phyloP scores from a whole-genome alignment of 345 rosid genomes.

The Acer negundo region DNA sequence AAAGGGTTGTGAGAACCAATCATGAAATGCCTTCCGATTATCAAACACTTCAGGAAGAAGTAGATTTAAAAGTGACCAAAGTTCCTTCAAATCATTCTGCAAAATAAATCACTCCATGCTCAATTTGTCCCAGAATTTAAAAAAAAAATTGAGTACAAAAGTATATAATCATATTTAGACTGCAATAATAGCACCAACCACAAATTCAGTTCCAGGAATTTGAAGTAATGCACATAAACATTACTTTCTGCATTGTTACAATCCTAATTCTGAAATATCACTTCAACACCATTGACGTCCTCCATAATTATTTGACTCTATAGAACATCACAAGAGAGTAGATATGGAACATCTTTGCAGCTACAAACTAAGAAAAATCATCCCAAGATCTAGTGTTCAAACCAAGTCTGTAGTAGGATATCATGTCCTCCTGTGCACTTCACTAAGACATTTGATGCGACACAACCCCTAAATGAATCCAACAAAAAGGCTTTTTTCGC shows the following conservation, averaged over 20 bases:
- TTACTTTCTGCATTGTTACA: background rate
- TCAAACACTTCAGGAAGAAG: slow-evolving; percentile 99
- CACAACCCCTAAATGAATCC: background rate
- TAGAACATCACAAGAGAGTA: background rate
- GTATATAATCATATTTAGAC: background rate
- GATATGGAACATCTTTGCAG: background rate
- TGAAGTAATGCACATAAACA: background rate
- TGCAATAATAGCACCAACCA: background rate
- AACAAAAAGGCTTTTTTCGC: too few relatives aligned
- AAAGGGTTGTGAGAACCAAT: slow-evolving; percentile 99
- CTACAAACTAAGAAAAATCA: background rate
- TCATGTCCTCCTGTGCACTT: background rate
- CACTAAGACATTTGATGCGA: background rate
- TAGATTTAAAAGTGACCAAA: slow-evolving; percentile 97
- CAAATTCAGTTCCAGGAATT: background rate
- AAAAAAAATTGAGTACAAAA: background rate
- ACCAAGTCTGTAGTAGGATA: background rate
- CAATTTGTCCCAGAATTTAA: slow-evolving; percentile 1
- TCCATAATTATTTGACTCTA: background rate
- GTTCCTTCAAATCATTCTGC: slow-evolving; percentile 99
- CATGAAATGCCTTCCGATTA: slow-evolving; percentile 98
- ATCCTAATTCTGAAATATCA: background rate
- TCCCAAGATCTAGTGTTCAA: background rate
- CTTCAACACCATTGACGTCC: background rate
- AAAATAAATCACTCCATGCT: slow-evolving; percentile 13